A percentile compares a stretch with the other conserved stretches of the same genome.
Conservation (phyloP, 2,329 filamentous ascomycete genomes). For the Elsinoe batatas region DNA sequence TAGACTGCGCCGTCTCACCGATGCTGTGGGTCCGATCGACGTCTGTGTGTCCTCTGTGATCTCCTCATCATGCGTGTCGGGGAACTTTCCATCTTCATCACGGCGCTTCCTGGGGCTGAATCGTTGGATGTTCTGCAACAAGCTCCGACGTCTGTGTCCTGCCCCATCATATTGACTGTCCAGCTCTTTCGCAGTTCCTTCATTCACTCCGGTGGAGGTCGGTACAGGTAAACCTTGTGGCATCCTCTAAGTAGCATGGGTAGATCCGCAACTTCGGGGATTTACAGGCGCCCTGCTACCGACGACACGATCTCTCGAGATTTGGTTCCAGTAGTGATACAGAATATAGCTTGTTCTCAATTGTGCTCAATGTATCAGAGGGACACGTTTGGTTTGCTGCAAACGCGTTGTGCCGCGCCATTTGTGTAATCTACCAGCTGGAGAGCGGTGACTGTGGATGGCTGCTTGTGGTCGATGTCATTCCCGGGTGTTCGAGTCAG, state of each 20-base stretch:
- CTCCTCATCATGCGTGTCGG: background rate
- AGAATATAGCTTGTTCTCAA: background rate
- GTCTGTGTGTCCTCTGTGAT: background rate
- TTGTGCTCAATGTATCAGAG: background rate
- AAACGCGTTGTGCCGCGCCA: background rate
- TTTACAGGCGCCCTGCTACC: background rate
- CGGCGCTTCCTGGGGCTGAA: background rate
- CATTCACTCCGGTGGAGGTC: conserved; percentile 1
- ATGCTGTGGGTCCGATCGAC: background rate
- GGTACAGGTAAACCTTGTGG: conserved; percentile 4
- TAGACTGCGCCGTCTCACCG: conserved; percentile 1
- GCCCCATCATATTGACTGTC: background rate
- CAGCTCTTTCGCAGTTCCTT: background rate
- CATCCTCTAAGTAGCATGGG: conserved; percentile 9
- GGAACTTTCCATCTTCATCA: background rate
- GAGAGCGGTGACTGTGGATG: background rate
- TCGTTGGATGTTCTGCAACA: background rate
- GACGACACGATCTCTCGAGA: background rate
- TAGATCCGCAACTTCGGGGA: background rate
- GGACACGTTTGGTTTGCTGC: background rate
- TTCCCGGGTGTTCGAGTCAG: background rate
- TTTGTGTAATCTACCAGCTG: background rate
- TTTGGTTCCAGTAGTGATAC: background rate
- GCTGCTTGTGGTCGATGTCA: background rate
- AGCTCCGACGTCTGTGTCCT: background rate